Evolutionary conservation across 1,139 yeast species (phyloP), one percentile per base, ranked within the genome.

Genomic region (Debaryomyces psychrophilus): DNA sequence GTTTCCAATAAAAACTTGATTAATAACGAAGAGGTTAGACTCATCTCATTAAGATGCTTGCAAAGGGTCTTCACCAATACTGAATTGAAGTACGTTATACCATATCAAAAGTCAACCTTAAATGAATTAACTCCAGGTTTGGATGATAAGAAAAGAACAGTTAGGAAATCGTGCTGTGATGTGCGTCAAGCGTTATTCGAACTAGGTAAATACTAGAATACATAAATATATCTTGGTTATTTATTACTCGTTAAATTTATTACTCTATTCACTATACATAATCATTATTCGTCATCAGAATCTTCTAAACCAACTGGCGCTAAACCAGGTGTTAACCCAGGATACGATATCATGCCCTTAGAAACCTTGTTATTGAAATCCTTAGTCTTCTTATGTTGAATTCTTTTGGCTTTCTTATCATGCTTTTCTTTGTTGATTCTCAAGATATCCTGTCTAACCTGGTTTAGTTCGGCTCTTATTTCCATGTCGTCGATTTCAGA

Each of bases 271-370:
- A 20, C 36, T 37, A 37, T 17, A 37, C 23, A 37, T 37, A 27
- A 28, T 49, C 59, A 65, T 44, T 73, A 76, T 15, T 69, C 71
- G 43, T 73, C 78, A 8, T 71, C 66, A 46, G 77, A 82, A 47
- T 77, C 75, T 34, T 70, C 63, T 55, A 76, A 77, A 43, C 85
- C 96, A 17, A 89, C 95, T 12, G 96, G 96, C 0, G 96, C 97
- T 64, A 90, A 76, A 45, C 97, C 97, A 1, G 96, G 97, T 0
- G 97, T 90, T 48, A 90, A 73, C 11, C 95, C 95, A 40, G 90
- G 84, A 55, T 76, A 77, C 8, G 77, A 65, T 50, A 71, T 65
- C 43, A 60, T 57, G 11, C 81, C 82, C 44, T 66, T 67, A 48
- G 74, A 63, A 44, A 77, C 64, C 60, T 74, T 77, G 31, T 66